Evolutionary conservation across 345 rosid genomes (phyloP).

Genomic region (Arabis alpina): DNA sequence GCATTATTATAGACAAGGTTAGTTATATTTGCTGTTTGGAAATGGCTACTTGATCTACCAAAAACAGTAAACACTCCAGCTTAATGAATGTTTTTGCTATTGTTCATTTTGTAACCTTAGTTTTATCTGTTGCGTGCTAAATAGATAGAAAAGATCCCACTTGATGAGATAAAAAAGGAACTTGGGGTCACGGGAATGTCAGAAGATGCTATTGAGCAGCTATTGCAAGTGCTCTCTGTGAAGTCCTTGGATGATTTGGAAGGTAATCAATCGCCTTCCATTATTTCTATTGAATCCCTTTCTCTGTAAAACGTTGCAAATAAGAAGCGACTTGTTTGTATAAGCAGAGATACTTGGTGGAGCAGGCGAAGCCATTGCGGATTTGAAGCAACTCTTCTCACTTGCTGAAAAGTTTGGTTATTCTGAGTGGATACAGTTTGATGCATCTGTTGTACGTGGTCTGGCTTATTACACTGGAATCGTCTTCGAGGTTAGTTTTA

Average conservation of each 20-base stretch:
- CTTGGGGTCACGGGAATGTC: slow-evolving; percentile 68
- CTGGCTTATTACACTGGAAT: slow-evolving; percentile 97
- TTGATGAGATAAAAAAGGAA: slow-evolving; percentile 76
- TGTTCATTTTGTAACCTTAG: background rate
- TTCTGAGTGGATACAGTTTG: slow-evolving; percentile 95
- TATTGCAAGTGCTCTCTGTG: slow-evolving; percentile 73
- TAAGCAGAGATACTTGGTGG: slow-evolving; percentile 73
- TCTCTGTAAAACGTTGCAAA: background rate
- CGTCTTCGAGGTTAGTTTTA: slow-evolving; percentile 84
- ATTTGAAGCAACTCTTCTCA: slow-evolving; percentile 75
- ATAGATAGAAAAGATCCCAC: slow-evolving; percentile 82
- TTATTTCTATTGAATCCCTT: slow-evolving; percentile 2
- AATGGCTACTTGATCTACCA: slow-evolving; percentile 17
- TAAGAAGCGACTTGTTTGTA: slow-evolving; percentile 17
- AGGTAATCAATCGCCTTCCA: slow-evolving; percentile 49
- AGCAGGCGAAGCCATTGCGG: slow-evolving; percentile 83
- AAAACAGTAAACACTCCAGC: background rate
- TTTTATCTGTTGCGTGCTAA: slow-evolving; percentile 14
- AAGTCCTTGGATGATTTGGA: slow-evolving; percentile 79
- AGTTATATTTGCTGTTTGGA: slow-evolving; percentile 37
- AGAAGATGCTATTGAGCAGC: slow-evolving; percentile 66
- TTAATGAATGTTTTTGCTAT: background rate
- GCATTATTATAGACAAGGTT: slow-evolving; percentile 94
- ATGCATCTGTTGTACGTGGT: slow-evolving; percentile 96
- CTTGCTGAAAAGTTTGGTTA: slow-evolving; percentile 92